A percentile compares a stretch with the other conserved stretches of the same genome.
Conservation (phyloP, 345 rosid species). For the Aquilaria sinensis region DNA sequence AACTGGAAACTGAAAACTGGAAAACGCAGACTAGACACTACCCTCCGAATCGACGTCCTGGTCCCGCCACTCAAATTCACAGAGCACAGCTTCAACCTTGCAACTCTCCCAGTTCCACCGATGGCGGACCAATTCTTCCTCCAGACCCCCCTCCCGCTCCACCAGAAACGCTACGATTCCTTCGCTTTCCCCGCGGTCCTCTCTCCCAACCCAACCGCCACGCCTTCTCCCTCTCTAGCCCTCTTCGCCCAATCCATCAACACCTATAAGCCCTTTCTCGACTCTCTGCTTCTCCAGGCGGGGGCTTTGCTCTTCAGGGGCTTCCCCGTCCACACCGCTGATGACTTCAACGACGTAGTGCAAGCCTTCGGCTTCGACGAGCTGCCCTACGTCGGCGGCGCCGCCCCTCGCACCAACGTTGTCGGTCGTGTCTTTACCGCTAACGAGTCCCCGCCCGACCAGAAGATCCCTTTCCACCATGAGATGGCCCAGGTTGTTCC, state of each 20-base stretch:
- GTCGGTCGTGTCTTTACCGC: conserved; percentile 92
- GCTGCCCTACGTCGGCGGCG: conserved; percentile 87
- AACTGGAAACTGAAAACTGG: too few relatives aligned
- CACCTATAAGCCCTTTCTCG: conserved; percentile 45
- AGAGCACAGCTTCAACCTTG: too few relatives aligned
- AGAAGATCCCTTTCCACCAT: conserved; percentile 87
- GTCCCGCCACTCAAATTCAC: too few relatives aligned
- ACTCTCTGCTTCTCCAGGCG: conserved; percentile 47
- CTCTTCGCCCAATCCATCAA: conserved; percentile 29
- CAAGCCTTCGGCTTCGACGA: conserved; percentile 88
- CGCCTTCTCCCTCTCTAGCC: conserved; percentile 22
- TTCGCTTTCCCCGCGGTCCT: conserved; percentile 51
- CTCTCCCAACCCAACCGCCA: conserved; percentile 24
- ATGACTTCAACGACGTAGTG: conserved; percentile 78
- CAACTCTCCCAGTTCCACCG: background rate
- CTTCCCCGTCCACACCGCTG: conserved; percentile 49
- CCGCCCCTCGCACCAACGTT: conserved; percentile 73
- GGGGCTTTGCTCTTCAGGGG: conserved; percentile 77
- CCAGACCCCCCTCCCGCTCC: conserved; percentile 36
- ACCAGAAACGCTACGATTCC: conserved; percentile 46
- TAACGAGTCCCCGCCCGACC: conserved; percentile 91
- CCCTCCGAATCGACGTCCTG: too few relatives aligned
- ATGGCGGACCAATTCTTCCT: conserved; percentile 34
- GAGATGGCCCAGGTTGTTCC: conserved; percentile 81
- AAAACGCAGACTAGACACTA: too few relatives aligned